These are phyloP conservation scores for Geosmithia putterillii DNA, from an alignment of 2,329 filamentous ascomycete species.

Conservation along the genomic window DNA sequence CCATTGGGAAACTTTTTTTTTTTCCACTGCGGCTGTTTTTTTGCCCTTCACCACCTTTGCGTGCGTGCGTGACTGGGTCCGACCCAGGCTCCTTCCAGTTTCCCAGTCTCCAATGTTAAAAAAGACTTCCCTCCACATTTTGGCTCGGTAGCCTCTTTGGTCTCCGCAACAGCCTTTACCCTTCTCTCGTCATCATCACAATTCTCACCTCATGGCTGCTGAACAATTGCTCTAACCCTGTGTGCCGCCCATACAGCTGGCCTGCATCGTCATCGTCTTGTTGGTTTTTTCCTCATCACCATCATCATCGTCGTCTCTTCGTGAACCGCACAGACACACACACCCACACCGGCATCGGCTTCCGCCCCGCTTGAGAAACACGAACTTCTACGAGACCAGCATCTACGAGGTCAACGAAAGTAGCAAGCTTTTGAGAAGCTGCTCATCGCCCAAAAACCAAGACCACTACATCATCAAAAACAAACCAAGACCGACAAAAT, in stretches of 20 bases:
- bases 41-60: neutral
- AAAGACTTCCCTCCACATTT: neutral
- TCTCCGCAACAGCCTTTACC: neutral
- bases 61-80: neutral
- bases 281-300: neutral
- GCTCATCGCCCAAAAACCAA: too few species aligned
- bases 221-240: neutral
- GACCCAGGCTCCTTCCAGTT: neutral
- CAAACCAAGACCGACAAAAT: constrained; percentile 31
- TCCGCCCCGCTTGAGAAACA: too few species aligned
- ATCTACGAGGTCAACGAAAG: too few species aligned
- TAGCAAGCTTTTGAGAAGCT: too few species aligned
- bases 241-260: neutral
- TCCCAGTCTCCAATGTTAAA: neutral
- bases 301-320: too few species aligned
- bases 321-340: too few species aligned
- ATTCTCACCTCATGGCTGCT: neutral
- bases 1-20: neutral
- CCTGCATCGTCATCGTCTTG: neutral
- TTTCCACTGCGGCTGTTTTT: too few species aligned
- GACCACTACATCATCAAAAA: too few species aligned
- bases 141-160: neutral
- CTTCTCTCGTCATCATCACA: neutral
- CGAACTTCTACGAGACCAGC: too few species aligned
- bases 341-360: too few species aligned